A percentile compares a stretch with the other conserved stretches of the same genome.
Evolutionary conservation across 164 flowering plant species (phyloP).

Genomic region (Magnolia officinalis): DNA sequence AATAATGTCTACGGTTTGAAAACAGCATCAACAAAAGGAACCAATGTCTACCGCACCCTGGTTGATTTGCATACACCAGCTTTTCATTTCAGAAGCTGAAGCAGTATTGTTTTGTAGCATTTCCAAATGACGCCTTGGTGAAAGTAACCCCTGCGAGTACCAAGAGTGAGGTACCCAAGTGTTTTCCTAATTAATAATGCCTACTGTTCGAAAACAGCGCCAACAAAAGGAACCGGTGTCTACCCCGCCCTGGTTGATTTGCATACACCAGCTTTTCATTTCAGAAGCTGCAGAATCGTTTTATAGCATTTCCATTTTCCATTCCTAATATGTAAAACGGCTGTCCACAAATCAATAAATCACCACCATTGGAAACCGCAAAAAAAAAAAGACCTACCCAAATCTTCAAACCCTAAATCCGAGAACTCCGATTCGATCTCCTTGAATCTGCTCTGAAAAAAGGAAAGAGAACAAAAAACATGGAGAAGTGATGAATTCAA

Average conservation of each 20-base stretch:
- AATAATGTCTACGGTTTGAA: no score
- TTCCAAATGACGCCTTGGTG: no score
- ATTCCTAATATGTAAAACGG: neutral
- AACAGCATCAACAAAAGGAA: no score
- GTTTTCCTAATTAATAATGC: no score
- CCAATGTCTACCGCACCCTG: no score
- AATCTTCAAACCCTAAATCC: neutral
- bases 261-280: neutral
- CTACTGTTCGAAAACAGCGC: no score
- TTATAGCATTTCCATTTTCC: neutral
- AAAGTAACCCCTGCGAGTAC: no score
- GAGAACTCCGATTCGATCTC: conserved; percentile 2
- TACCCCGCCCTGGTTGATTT: neutral
- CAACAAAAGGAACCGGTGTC: no score
- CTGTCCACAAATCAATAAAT: neutral
- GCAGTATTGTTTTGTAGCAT: no score
- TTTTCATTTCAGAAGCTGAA: no score
- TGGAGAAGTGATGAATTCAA: neutral
- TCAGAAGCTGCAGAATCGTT: neutral
- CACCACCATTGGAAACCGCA: neutral
- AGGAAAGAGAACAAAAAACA: neutral
- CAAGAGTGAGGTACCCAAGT: no score
- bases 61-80: no score
- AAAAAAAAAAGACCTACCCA: neutral
- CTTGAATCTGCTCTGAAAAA: neutral